Percentiles rank a stretch among this genome's conserved stretches.
Evolutionary conservation across 75 land plant genomes (phyloP).

Genomic region (Cupressus sempervirens): DNA sequence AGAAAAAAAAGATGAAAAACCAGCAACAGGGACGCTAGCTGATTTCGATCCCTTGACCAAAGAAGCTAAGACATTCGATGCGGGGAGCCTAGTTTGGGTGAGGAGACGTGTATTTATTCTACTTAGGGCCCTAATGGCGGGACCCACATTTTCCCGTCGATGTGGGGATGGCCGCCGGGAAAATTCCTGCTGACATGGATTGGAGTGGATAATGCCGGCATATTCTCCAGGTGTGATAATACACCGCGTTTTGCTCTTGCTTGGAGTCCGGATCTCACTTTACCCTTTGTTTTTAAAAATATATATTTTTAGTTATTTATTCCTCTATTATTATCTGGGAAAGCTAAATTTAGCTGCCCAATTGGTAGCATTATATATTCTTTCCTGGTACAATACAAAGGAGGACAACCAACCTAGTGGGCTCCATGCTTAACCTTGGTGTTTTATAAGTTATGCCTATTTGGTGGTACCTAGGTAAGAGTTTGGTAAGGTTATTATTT

Average conservation of each 20-base stretch:
- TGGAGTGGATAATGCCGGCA: neutral
- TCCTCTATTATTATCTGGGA: neutral
- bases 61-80: neutral
- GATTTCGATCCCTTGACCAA: neutral
- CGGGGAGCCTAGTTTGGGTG: neutral
- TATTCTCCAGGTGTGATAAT: neutral
- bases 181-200: neutral
- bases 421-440: too few species aligned
- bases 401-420: neutral
- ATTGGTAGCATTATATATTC: neutral
- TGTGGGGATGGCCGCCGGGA: neutral
- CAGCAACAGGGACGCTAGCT: neutral
- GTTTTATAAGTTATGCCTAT: too few species aligned
- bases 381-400: neutral
- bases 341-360: neutral
- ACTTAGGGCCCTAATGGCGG: neutral
- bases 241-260: neutral
- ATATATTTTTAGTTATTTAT: neutral
- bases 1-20: neutral
- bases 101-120: neutral
- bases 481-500: too few species aligned
- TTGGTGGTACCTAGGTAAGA: too few species aligned
- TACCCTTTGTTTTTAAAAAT: neutral
- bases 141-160: neutral
- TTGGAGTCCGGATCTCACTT: conserved; percentile 5